Conservation (phyloP, 352 stramenopile genomes). For the Aphanomyces invadans region DNA sequence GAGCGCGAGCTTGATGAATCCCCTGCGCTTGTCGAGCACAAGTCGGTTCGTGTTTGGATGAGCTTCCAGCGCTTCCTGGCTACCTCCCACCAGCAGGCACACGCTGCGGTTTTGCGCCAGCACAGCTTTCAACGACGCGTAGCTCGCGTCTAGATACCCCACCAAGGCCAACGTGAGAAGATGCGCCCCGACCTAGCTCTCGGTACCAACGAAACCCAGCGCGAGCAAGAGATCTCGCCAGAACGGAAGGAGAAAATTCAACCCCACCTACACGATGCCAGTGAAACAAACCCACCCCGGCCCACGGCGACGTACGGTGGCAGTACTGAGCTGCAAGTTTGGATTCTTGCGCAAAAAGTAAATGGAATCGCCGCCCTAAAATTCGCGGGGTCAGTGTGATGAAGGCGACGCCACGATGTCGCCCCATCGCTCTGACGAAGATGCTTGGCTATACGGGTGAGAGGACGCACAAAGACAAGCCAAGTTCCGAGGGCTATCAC, state of each 20-base stretch:
- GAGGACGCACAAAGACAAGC: constrained; percentile 35
- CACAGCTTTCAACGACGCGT: constrained; percentile 31
- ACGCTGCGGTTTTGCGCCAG: constrained; percentile 33
- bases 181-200: not conserved
- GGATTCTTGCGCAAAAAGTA: constrained; percentile 34
- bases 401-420: too few species aligned
- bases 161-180: not conserved
- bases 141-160: constrained; percentile 40
- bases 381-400: not conserved
- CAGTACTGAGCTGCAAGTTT: constrained; percentile 38
- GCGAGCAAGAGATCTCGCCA: constrained; percentile 44
- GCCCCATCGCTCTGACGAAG: too few species aligned
- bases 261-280: constrained; percentile 28
- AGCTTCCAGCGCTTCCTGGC: constrained; percentile 42
- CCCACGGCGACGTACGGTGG: constrained; percentile 29
- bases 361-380: constrained; percentile 32
- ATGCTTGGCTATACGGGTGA: too few species aligned
- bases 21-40: constrained; percentile 57
- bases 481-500: constrained; percentile 44
- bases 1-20: constrained; percentile 55
- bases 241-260: constrained; percentile 48
- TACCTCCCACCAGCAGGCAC: constrained; percentile 38
- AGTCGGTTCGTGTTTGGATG: constrained; percentile 40
- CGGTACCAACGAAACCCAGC: constrained; percentile 31
- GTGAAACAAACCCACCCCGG: not conserved